phyloP scores from a whole-genome alignment of 768 basidiomycete species.

The Cytidiella melzeri region DNA sequence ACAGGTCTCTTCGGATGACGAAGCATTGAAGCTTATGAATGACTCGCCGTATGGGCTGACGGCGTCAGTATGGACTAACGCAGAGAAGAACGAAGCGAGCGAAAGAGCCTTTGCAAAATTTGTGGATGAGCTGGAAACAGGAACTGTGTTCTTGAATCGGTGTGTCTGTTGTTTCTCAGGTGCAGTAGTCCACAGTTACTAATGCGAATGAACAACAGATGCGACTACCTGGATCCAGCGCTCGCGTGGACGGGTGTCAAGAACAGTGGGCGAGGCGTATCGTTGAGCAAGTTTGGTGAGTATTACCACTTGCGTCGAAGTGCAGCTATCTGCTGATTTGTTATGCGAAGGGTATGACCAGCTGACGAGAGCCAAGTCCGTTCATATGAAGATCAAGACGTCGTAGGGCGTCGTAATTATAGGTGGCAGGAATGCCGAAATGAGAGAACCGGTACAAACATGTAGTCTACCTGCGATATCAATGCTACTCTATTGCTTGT shows the following conservation, averaged over 20 bases:
- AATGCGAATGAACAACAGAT: slow-evolving; percentile 33
- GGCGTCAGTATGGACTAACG: slow-evolving; percentile 90
- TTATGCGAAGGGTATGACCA: slow-evolving; percentile 70
- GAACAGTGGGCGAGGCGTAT: slow-evolving; percentile 86
- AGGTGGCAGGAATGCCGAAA: no score
- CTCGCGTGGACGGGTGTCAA: slow-evolving; percentile 94
- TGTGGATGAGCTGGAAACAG: slow-evolving; percentile 70
- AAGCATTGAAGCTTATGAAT: slow-evolving; percentile 90
- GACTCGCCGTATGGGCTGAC: slow-evolving; percentile 95
- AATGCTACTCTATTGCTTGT: no score
- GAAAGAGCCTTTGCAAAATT: slow-evolving; percentile 62
- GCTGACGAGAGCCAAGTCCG: slow-evolving; percentile 71
- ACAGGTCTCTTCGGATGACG: slow-evolving; percentile 77
- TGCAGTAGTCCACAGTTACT: neutral
- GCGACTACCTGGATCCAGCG: slow-evolving; percentile 90
- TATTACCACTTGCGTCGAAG: slow-evolving; percentile 6
- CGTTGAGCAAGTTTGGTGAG: slow-evolving; percentile 84
- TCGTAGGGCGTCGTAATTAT: neutral
- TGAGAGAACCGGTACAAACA: no score
- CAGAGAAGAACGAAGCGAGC: slow-evolving; percentile 50
- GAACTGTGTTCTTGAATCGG: slow-evolving; percentile 93
- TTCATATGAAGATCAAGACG: slow-evolving; percentile 78
- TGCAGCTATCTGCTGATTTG: neutral
- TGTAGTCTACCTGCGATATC: no score
- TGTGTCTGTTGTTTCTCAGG: slow-evolving; percentile 21